A percentile compares a stretch with the other conserved stretches of the same genome.
Conservation (phyloP, 306 rosid species). For the Quercus berberidifolia region DNA sequence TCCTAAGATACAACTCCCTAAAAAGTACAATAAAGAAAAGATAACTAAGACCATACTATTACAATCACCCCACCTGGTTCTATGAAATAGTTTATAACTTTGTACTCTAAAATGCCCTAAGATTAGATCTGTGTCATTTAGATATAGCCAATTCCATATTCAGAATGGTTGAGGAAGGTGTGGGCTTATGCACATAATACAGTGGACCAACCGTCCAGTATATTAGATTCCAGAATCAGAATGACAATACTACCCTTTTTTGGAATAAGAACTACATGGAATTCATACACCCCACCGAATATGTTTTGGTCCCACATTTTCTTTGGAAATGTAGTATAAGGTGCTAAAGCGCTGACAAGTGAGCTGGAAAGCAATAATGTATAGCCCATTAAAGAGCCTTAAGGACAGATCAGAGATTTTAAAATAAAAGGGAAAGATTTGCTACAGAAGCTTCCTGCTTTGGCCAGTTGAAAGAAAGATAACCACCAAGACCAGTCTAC, state of each 20-base stretch:
- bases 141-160: not conserved
- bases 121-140: not conserved
- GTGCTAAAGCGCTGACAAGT: slow-evolving; percentile 13
- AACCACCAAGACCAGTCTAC: not conserved
- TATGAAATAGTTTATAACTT: too few relatives aligned
- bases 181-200: not conserved
- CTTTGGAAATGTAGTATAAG: slow-evolving; percentile 5
- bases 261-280: not conserved
- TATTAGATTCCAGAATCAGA: not conserved
- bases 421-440: slow-evolving; percentile 3
- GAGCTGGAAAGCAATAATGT: slow-evolving; percentile 36
- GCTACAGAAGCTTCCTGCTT: not conserved
- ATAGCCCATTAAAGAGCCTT: slow-evolving; percentile 19
- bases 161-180: not conserved
- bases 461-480: not conserved
- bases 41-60: too few relatives aligned
- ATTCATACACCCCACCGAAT: not conserved
- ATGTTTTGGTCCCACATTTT: slow-evolving; percentile 24
- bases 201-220: not conserved
- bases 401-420: slow-evolving; percentile 13
- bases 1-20: too few relatives aligned
- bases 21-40: too few relatives aligned
- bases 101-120: too few relatives aligned
- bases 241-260: slow-evolving; percentile 24
- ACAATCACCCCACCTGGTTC: too few relatives aligned